phyloP scores from a whole-genome alignment of 371 early-diverging fungal species.

The Syncephalastrum contaminatum region DNA sequence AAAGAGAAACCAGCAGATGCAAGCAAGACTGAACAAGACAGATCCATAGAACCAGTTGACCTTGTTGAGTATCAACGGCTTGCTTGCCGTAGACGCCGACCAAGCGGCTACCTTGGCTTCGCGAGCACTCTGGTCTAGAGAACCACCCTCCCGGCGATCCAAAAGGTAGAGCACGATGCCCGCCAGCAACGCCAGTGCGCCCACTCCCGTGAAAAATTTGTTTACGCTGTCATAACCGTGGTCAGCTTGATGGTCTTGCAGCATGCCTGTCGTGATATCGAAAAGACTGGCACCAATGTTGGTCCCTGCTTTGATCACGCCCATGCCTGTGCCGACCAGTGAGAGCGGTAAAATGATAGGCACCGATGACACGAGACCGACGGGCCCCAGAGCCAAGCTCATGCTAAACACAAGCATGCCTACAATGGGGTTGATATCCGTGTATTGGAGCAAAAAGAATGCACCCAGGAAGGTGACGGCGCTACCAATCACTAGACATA shows the following conservation, averaged over 20 bases:
- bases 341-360: constrained; percentile 58
- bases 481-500: constrained; percentile 38
- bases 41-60: constrained; percentile 14
- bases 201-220: constrained; percentile 49
- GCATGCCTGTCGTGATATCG: constrained; percentile 61
- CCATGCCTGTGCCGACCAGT: constrained; percentile 66
- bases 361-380: constrained; percentile 62
- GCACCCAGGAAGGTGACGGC: constrained; percentile 37
- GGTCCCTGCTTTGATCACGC: constrained; percentile 63
- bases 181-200: constrained; percentile 36
- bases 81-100: neutral
- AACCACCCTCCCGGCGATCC: constrained; percentile 5
- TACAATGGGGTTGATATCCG: constrained; percentile 46
- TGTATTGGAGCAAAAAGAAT: constrained; percentile 50
- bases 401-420: constrained; percentile 63
- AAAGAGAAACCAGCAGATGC: constrained; percentile 13
- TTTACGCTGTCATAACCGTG: constrained; percentile 52
- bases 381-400: constrained; percentile 68
- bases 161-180: constrained; percentile 42
- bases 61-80: neutral
- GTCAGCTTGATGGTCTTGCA: constrained; percentile 51
- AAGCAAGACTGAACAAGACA: constrained; percentile 7
- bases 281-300: constrained; percentile 65
- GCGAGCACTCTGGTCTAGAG: constrained; percentile 9
- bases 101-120: constrained; percentile 1